Base-by-base conservation (phyloP, 2,329 filamentous ascomycete genomes). In the Colletotrichum camelliae region DNA sequence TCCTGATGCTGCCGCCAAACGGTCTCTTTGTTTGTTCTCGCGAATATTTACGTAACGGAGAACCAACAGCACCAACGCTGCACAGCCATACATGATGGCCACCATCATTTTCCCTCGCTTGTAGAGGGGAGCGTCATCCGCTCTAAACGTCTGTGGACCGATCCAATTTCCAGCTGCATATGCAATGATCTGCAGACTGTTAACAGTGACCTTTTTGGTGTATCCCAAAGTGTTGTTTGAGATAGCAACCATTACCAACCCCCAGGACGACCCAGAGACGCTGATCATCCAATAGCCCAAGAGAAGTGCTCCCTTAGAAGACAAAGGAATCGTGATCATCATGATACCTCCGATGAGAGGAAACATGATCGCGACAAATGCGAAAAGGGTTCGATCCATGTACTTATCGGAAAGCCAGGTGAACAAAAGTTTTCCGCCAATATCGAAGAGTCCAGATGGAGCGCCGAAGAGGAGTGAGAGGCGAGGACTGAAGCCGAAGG, bases 141-240 rank as follows among this genome's bases (percentile, higher is more conserved):
- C 61, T 4, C 79, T 75, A 64, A 81, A 81, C 0, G 79, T 79
- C 16, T 81, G 79, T 2, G 80, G 79, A 3, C 80, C 80, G 27
- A 81, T 79, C 75, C 79, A 79, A 65, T 79, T 78, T 1, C 77
- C 79, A 13, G 74, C 75, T 10, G 76, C 76, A 31, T 79, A 79
- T 1, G 75, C 76, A 5, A 80, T 64, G 21, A 79, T 77, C 65
- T 79, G 78, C 1, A 79, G 37, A 2, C 77, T 77, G 29, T 81
- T 81, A 21, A 81, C 80, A 1, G 80, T 81, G 12, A 77, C 80
- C 67, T 81, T 82, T 62, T 82, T 82, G 10, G 80, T 82, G 70
- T 82, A 80, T 0, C 81, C 81, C 12, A 78, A 75, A 1, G 79
- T 81, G 31, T 81, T 81, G 68, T 80, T 81, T 4, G 79, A 80